Percentiles rank a stretch among this genome's conserved stretches.
phyloP scores from a whole-genome alignment of 441 rosid species.

The Erodium texanum region DNA sequence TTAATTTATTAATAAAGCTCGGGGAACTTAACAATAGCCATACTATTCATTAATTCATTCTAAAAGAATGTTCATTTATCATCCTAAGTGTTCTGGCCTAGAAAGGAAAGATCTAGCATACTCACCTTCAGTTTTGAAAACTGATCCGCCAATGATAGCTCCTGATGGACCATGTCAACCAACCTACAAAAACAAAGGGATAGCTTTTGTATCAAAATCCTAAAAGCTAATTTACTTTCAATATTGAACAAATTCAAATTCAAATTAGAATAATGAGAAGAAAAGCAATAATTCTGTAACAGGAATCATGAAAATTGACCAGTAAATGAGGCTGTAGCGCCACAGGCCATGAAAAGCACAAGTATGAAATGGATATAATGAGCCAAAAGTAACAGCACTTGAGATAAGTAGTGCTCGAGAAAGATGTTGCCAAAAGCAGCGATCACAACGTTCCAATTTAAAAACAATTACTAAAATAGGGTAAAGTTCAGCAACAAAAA shows the following conservation, averaged over 20 bases:
- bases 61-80: not conserved
- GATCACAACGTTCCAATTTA: not conserved
- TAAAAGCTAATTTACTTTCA: not conserved
- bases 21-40: slow-evolving; percentile 15
- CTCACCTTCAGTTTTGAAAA: slow-evolving; percentile 84
- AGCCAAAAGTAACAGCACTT: not conserved
- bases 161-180: slow-evolving; percentile 89
- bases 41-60: not conserved
- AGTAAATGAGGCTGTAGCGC: slow-evolving; percentile 6
- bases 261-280: not conserved
- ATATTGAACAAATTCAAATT: not conserved
- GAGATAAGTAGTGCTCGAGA: slow-evolving; percentile 1
- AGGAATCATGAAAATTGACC: not conserved
- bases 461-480: not conserved
- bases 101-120: slow-evolving; percentile 13
- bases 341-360: slow-evolving; percentile 7
- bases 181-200: slow-evolving; percentile 37
- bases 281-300: not conserved
- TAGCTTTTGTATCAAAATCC: slow-evolving; percentile 14
- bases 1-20: slow-evolving; percentile 17
- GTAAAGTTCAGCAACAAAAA: slow-evolving; percentile 1
- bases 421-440: not conserved
- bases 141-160: slow-evolving; percentile 79
- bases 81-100: slow-evolving; percentile 6
- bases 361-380: slow-evolving; percentile 5